Base-by-base conservation (phyloP, 139 green algal genomes). In the Pseudopediastrum boryanum region DNA sequence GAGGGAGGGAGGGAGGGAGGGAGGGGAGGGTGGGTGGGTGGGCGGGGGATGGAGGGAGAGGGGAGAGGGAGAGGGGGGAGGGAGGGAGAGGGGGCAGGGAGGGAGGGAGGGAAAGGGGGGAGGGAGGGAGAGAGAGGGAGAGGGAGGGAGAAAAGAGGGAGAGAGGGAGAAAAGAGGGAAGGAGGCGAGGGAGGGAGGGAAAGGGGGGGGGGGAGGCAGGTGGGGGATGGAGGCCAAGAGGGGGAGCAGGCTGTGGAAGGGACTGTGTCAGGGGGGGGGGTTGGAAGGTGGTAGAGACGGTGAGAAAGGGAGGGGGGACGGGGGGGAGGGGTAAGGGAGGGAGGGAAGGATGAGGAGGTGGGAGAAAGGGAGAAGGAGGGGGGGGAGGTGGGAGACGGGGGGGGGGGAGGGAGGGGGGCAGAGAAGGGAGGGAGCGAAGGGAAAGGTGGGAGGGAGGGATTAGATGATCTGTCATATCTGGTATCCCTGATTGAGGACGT, bases 1-100 rank as follows among this genome's bases (percentile, higher is more conserved):
- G 59, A 69, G 41, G 58, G 64, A 12, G 58, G 36, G 72, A 36
- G 63, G 21, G 29, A 27, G 44, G 59, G 73, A 48, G 54, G 39
- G 64, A 9, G 52, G 25, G 54, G 19, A 16, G 52, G 65, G 33
- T 46, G 33, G 33, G 35, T 70, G 4, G 51, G 33, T 46, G 19
- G 46, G 36, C 27, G 51, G 71, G 36, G 56, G 16, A n/a, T n/a
- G 56, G 56, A 16, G 59, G 6, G 59, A 13, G n/a, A 33, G 23
- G 29, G 29, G 13, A 33, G 6, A 13, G 42, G n/a, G 59, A 16
- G 59, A 13, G 29, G 6, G 59, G 59, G 7, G 59, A 68, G 59
- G 21, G 12, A 58, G 21, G 48, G 19, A 21, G 48, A 16, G 48
- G 48, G 19, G 48, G 21, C 48, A 58, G 19, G 48, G 21, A 16